Evolutionary conservation across 2,329 filamentous ascomycete genomes (phyloP).

Genomic region (Tolypocladium tundrense): DNA sequence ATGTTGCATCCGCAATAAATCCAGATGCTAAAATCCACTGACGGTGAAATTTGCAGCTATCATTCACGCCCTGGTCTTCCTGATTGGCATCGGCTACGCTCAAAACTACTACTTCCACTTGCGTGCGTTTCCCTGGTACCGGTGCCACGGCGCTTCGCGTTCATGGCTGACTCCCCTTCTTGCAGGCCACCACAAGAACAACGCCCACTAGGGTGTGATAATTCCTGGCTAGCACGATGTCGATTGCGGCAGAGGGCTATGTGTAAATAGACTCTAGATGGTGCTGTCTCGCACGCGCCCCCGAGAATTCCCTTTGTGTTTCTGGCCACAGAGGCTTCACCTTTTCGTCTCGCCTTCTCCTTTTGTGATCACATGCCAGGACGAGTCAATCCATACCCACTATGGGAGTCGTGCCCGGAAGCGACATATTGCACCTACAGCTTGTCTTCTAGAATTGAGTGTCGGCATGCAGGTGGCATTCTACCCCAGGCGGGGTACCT

Average conservation of each 20-base stretch:
- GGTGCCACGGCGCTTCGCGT: neutral
- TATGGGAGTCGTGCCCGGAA: neutral
- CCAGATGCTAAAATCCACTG: slow-evolving; percentile 1
- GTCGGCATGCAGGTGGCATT: too few species aligned
- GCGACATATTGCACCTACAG: too few species aligned
- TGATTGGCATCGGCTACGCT: slow-evolving; percentile 79
- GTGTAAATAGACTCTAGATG: slow-evolving; percentile 33
- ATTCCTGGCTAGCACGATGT: slow-evolving; percentile 10
- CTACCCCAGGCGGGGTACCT: too few species aligned
- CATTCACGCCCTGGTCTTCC: slow-evolving; percentile 69
- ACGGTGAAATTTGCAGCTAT: slow-evolving; percentile 51
- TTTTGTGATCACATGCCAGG: neutral
- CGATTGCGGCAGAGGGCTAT: slow-evolving; percentile 14
- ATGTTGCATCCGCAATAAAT: slow-evolving; percentile 28
- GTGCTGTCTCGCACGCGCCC: slow-evolving; percentile 9
- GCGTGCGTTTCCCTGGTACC: slow-evolving; percentile 51
- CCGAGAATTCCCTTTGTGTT: slow-evolving; percentile 2
- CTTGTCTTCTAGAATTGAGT: too few species aligned
- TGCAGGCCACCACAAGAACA: slow-evolving; percentile 99
- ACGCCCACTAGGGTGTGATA: slow-evolving; percentile 66
- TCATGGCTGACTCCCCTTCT: neutral
- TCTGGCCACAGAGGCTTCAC: neutral
- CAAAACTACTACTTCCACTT: slow-evolving; percentile 99
- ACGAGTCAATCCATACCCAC: neutral
- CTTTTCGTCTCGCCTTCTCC: neutral